Evolutionary conservation across 768 basidiomycete genomes (phyloP), one percentile per base, ranked within the genome.

Genomic region (Albatrellus ellisii): DNA sequence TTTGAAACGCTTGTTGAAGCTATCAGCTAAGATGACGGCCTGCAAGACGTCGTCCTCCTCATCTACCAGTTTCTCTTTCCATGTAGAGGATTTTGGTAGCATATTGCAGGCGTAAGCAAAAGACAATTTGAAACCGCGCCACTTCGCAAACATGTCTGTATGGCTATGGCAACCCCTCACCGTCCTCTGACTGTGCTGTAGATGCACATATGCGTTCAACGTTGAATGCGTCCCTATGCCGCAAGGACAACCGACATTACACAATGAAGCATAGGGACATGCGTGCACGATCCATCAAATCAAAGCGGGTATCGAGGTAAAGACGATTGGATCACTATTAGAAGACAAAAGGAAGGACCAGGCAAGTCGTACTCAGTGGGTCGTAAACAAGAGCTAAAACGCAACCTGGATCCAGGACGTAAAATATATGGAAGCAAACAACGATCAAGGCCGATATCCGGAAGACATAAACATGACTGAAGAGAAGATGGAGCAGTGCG

Each of bases 1-100:
- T 43, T 82, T 73, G 56, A 97, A 94, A 42, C 89, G 75, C 54
- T 79, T 84, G 68, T 95, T 92, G 66, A 92, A 95, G 50, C 88
- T 91, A 58, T 99, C 94, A 9, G 94, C 90, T 31, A 99, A 79
- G 33, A 99, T 78, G 43, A 98, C 85, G 14, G 94, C 94, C 55
- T 98, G 92, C 0, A 98, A 66, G 15, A 87, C 77, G 39, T 95
- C 83, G 41, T 91, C 86, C 38, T 89, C 80, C 11, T 78, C 77
- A 39, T 69, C 71, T 27, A 75, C 64, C 11, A 76, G 58, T 46
- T 78, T 78, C 50, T 84, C 81, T 52, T 81, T 82, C 32, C 66
- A 66, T 26, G 55, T 56, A 6, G 68, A 60, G 5, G 59, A 54
- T 62, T 85, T 86, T 20, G 82, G 71, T 8, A 75, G 70, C 85